Conservation (phyloP, 192 early-diverging fungal genomes). For the Endogone sp. region DNA sequence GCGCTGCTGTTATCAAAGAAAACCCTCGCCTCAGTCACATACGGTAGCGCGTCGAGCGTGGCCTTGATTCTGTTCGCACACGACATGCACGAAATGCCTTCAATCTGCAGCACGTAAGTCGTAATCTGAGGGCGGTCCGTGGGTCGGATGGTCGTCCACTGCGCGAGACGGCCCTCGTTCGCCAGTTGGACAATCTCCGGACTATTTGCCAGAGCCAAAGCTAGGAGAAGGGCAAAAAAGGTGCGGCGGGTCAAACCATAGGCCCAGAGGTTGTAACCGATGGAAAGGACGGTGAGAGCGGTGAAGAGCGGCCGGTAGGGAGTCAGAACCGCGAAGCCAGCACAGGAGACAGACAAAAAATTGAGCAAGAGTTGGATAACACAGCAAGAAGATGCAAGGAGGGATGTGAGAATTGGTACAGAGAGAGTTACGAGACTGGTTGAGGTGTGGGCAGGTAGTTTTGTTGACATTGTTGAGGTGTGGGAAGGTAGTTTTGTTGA, state of each 20-base stretch:
- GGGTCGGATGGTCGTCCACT: neutral
- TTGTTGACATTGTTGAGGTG: no score
- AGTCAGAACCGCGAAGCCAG: constrained; percentile 51
- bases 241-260: constrained; percentile 24
- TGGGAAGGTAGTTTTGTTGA: no score
- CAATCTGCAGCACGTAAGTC: constrained; percentile 26
- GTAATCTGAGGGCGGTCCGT: constrained; percentile 3
- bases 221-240: constrained; percentile 8
- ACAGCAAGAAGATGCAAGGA: constrained; percentile 48
- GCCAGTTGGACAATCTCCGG: constrained; percentile 40
- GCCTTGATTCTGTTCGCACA: constrained; percentile 48
- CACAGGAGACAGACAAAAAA: constrained; percentile 47
- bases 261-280: constrained; percentile 19
- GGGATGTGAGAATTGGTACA: constrained; percentile 19
- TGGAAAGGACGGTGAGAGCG: constrained; percentile 17
- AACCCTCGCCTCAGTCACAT: constrained; percentile 29
- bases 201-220: constrained; percentile 25
- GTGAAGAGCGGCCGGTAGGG: constrained; percentile 38
- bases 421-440: no score
- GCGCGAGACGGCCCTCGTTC: constrained; percentile 18
- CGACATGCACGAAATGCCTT: constrained; percentile 46
- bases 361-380: constrained; percentile 50
- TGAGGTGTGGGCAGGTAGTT: no score
- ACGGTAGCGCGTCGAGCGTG: constrained; percentile 13
- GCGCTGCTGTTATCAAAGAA: constrained; percentile 34